Base-by-base conservation (phyloP, 164 flowering plant species). In the Aristolochia fimbriata region DNA sequence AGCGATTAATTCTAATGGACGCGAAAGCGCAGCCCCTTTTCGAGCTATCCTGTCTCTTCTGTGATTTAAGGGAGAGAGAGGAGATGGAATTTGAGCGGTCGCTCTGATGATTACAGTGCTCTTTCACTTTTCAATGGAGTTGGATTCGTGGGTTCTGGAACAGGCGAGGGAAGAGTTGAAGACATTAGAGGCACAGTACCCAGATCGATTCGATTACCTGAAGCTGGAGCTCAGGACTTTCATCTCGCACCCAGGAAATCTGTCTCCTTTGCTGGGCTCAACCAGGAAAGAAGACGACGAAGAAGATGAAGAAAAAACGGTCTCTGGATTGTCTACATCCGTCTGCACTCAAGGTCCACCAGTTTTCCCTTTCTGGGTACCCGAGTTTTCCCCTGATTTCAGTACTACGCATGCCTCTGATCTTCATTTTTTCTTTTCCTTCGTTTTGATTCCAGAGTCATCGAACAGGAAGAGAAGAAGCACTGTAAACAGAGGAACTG, bases 131-230 rank as follows among this genome's bases (percentile, higher is more conserved):
- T 57, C 50, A 43, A 58, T 58, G 61, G 61, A 47, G 17, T 43
- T 25, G 20, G 53, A 51, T 25, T 50, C 49, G 22, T 65, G 68
- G 68, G 51, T 58, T 16, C 15, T 50, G 30, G 62, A 65, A 14
- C 55, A 58, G 48, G 70, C 70, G 30, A 48, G 37, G 17, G 60
- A 58, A 33, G 57, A 59, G 60, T 60, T 47, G 14, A 58, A 48
- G 57, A 57, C 30, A 20, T 63, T 65, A 16, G 68, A 65, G 25
- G 16, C 41, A 16, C 62, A 48, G 15, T 62, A 65, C 53, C 68
- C 68, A 8, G 30, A 51, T 22, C 57, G 62, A 16, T 65, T 65
- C 43, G 68, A 58, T 57, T 65, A 23, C 57, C 68, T 65, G 57
- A 65, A 65, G 51, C 56, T 31, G 23, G 57, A 65, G 43, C 57